phyloP scores from a whole-genome alignment of 345 rosid genomes.

The Gossypium sturtianum region DNA sequence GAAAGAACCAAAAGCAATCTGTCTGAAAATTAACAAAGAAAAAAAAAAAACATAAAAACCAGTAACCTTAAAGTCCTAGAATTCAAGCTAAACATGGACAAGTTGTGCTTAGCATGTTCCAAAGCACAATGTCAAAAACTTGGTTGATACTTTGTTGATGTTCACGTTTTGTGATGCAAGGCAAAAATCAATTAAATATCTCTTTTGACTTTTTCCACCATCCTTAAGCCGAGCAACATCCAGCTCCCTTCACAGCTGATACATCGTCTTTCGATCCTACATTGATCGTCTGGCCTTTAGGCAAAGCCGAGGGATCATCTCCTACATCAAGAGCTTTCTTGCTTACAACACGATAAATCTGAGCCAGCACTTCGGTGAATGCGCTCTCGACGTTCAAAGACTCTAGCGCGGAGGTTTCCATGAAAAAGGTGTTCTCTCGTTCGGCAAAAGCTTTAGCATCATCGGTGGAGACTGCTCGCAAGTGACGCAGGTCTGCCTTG shows the following conservation, averaged over 20 bases:
- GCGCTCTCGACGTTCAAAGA: slow-evolving; percentile 77
- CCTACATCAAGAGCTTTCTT: slow-evolving; percentile 77
- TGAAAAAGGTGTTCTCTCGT: slow-evolving; percentile 65
- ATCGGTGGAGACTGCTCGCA: slow-evolving; percentile 67
- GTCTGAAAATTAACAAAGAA: slow-evolving; percentile 2
- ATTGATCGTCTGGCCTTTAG: slow-evolving; percentile 71
- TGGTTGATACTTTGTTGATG: slow-evolving; percentile 2
- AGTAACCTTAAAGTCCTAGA: slow-evolving; percentile 8
- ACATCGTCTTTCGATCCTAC: slow-evolving; percentile 70
- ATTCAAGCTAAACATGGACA: background rate
- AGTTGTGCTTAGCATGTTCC: background rate
- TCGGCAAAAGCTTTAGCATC: slow-evolving; percentile 67
- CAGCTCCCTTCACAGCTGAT: slow-evolving; percentile 69
- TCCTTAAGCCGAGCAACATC: slow-evolving; percentile 60
- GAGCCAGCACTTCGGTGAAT: slow-evolving; percentile 74
- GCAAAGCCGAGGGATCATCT: slow-evolving; percentile 76
- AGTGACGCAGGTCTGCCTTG: slow-evolving; percentile 86
- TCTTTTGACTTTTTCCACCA: background rate
- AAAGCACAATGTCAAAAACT: slow-evolving; percentile 4
- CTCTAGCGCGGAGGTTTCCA: slow-evolving; percentile 91
- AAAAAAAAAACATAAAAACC: slow-evolving; percentile 1
- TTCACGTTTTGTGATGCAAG: background rate
- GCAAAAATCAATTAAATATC: background rate
- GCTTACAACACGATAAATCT: slow-evolving; percentile 74
- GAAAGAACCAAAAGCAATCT: background rate